These are phyloP conservation scores for Plenodomus lindquistii DNA, from an alignment of 2,329 filamentous ascomycete species.

Conservation along the genomic window DNA sequence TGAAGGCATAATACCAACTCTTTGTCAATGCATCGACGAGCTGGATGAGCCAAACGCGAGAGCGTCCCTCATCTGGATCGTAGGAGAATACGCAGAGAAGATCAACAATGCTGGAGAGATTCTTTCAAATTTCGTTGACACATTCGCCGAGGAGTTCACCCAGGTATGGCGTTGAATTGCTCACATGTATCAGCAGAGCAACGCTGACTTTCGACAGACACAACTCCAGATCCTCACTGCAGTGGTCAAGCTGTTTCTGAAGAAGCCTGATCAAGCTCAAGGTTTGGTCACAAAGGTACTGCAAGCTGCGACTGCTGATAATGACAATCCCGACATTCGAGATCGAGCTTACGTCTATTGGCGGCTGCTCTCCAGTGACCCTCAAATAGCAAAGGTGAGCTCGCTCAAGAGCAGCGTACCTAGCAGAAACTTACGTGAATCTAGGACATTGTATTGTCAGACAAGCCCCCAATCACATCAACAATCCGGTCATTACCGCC, in stretches of 20 bases:
- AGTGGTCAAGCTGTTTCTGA: conserved; percentile 95
- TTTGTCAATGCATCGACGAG: conserved; percentile 97
- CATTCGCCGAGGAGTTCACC: conserved; percentile 94
- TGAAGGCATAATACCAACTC: conserved; percentile 93
- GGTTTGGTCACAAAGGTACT: conserved; percentile 91
- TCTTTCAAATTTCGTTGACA: conserved; percentile 85
- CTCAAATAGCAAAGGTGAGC: conserved; percentile 80
- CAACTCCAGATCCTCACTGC: conserved; percentile 97
- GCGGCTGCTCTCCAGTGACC: conserved; percentile 90
- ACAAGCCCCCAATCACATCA: conserved; percentile 90
- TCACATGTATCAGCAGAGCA: background rate
- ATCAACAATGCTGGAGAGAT: conserved; percentile 99
- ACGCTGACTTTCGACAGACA: conserved; percentile 62
- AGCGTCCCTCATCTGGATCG: conserved; percentile 95
- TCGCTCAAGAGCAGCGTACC: background rate
- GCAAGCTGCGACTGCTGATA: conserved; percentile 88
- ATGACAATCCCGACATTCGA: conserved; percentile 95
- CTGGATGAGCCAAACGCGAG: conserved; percentile 91
- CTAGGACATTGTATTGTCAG: conserved; percentile 83
- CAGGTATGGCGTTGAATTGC: conserved; percentile 62
- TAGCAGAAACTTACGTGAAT: conserved; percentile 6
- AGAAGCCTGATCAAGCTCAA: conserved; percentile 92
- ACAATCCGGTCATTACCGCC: conserved; percentile 90
- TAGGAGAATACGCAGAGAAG: conserved; percentile 98
- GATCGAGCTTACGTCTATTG: conserved; percentile 98